Conservation (phyloP, 345 rosid genomes). For the Camelina laxa region DNA sequence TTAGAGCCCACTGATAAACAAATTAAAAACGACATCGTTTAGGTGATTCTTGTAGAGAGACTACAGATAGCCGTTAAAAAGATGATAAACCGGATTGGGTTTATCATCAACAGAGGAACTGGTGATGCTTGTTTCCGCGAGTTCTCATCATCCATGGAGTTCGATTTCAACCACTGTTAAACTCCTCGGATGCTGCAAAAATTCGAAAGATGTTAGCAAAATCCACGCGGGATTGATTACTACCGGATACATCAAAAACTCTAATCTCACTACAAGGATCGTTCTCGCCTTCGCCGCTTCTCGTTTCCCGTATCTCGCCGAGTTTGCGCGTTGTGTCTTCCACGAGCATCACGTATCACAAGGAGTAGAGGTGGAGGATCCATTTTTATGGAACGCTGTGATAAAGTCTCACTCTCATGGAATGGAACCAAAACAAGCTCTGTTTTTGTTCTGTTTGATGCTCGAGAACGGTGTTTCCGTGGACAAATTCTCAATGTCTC, state of each 20-base stretch:
- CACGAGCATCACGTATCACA: conserved; percentile 19
- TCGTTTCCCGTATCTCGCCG: conserved; percentile 31
- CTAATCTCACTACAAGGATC: conserved; percentile 43
- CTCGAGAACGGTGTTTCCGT: conserved; percentile 43
- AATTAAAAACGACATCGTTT: neutral
- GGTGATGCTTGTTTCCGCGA: conserved; percentile 33
- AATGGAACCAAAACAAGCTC: conserved; percentile 41
- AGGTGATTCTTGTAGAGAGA: neutral
- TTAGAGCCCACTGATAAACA: neutral
- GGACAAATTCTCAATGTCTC: conserved; percentile 47
- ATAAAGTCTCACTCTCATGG: conserved; percentile 54
- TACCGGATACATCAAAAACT: conserved; percentile 43
- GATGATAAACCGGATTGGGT: conserved; percentile 38
- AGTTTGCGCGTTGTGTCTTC: conserved; percentile 49
- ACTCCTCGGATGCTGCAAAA: conserved; percentile 38
- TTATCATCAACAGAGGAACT: conserved; percentile 27
- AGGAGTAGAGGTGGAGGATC: conserved; percentile 36
- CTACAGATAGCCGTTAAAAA: conserved; percentile 27
- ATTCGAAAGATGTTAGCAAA: conserved; percentile 31
- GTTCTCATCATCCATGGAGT: conserved; percentile 39
- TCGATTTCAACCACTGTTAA: conserved; percentile 38
- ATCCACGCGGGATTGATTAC: conserved; percentile 46
- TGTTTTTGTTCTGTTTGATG: conserved; percentile 47
- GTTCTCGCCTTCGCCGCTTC: conserved; percentile 47
- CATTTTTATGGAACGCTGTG: conserved; percentile 48